Evolutionary conservation across 257 asterid genomes (phyloP).

Genomic region (Solanum microdontum): DNA sequence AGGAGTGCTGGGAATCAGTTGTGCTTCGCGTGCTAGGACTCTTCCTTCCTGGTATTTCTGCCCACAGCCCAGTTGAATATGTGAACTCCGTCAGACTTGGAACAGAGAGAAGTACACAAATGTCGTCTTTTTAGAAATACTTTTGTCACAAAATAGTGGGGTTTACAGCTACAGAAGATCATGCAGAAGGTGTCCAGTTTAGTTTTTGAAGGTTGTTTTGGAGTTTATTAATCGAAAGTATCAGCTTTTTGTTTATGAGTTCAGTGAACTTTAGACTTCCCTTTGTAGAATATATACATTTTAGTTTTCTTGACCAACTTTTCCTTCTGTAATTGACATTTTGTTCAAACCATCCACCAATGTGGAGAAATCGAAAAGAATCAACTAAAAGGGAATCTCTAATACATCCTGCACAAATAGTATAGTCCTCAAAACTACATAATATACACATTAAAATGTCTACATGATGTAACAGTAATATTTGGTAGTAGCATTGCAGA

Average conservation of each 20-base stretch:
- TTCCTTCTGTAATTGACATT: background rate
- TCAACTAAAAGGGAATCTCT: background rate
- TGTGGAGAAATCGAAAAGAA: background rate
- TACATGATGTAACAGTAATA: background rate
- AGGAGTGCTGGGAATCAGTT: slow-evolving; percentile 67
- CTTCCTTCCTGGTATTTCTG: slow-evolving; percentile 68
- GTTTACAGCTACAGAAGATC: background rate
- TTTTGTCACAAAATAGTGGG: background rate
- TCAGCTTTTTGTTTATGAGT: background rate
- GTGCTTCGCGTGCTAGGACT: slow-evolving; percentile 53
- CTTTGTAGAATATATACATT: background rate
- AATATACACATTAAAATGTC: background rate
- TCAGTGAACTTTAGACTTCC: background rate
- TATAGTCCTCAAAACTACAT: background rate
- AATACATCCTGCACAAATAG: background rate
- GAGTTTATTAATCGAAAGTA: background rate
- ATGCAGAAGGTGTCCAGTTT: background rate
- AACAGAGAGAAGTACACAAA: slow-evolving; percentile 18
- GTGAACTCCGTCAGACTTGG: slow-evolving; percentile 81
- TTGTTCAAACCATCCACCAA: background rate
- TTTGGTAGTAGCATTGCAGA: background rate
- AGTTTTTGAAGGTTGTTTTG: background rate
- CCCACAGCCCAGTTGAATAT: slow-evolving; percentile 76
- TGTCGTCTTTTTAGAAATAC: slow-evolving; percentile 19
- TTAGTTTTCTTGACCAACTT: background rate